Evolutionary conservation across 257 asterid genomes (phyloP), one percentile per base, ranked within the genome.

Genomic region (Solanum etuberosum): DNA sequence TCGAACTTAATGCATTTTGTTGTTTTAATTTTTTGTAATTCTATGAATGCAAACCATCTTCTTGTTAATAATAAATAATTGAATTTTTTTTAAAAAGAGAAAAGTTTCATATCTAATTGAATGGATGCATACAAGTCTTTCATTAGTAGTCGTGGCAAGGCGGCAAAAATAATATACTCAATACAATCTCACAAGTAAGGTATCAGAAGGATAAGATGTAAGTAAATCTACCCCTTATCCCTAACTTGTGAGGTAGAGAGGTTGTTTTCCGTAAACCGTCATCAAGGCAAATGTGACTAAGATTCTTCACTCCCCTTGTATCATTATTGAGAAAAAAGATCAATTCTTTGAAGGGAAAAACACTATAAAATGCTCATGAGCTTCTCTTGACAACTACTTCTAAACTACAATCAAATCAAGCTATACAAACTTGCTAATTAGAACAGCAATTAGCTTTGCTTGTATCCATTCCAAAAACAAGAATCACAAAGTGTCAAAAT

Each of bases 391-490:
- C 65, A 46, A 78, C 65, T 46, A 11, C 67, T 46, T 16, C 9
- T 31, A 9, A 67, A 68, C 65, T 67, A 29, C 43, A 42, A 27
- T 18, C 1, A 27, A 88, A 23, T 40, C 35, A 86, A 86, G 23
- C 3, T 74, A 83, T 35, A 70, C 87, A 29, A 42, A 86, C 10
- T 54, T 65, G 70, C 43, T 25, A 54, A 67, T 68, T 43, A 86
- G 43, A 46, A 54, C 54, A 85, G 3, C 63, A 51, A 61, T 35
- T 29, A 78, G 76, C 35, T 76, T 27, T 74, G 85, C 85, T 76
- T 71, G 57, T 34, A 65, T 29, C 84, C 90, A 83, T 84, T 73
- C 83, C 81, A 74, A 86, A 86, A 88, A 84, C 89, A 86, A 86
- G 70, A 37, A 40, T 20, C 37, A 18, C 63, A 40, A 68, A 87